Evolutionary conservation across 1,139 yeast species (phyloP), one percentile per base, ranked within the genome.

Genomic region (Meyerozyma elateridarum): DNA sequence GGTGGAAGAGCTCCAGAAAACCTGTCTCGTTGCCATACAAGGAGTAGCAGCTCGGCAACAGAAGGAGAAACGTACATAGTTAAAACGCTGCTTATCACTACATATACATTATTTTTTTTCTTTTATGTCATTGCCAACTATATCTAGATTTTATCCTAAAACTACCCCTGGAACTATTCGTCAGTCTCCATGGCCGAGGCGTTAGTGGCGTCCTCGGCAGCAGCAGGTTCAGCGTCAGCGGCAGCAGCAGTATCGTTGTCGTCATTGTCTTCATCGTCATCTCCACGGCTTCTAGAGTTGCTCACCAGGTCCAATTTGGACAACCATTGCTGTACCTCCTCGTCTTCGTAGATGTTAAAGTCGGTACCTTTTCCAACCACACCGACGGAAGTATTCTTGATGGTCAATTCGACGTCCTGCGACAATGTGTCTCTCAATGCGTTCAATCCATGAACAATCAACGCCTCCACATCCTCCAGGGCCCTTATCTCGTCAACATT

Each of bases 391-490:
- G 97, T 85, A 61, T 91, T 93, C 44, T 79, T 77, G 35, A 72
- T 65, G 24, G 81, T 87, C 55, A 91, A 73, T 55, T 91, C 96
- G 51, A 87, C 91, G 58, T 91, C 98, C 59, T 89, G 96, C 11
- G 93, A 80, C 45, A 91, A 70, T 0, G 98, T 89, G 52, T 91
- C 98, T 59, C 96, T 79, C 52, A 91, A 72, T 0, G 98, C 95
- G 48, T 81, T 81, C 48, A 93, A 79, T 4, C 95, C 98, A 51
- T 82, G 91, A 31, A 82, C 78, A 41, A 91, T 79, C 51, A 91
- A 74, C 46, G 83, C 79, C 47, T 87, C 94, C 33, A 80, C 67
- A 8, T 74, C 57, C 7, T 81, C 74, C 22, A 71, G 64, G 34
- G 64, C 63, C 22, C 78, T 67, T 48, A 85, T 84, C 25, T 69